phyloP scores from a whole-genome alignment of 2,329 filamentous ascomycete species.

The Grosmannia clavigera region DNA sequence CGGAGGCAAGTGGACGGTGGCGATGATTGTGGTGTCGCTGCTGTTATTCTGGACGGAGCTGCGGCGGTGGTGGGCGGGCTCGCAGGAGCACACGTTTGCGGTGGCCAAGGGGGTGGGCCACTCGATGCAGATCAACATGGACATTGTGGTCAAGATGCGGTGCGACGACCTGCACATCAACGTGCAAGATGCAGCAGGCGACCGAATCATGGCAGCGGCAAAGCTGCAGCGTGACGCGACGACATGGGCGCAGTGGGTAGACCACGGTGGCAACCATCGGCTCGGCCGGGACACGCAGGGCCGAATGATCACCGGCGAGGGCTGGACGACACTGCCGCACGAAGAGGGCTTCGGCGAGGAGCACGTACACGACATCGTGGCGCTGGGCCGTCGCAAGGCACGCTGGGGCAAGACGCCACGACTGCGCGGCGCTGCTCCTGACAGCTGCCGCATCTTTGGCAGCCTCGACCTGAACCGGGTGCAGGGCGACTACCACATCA shows the following conservation, averaged over 20 bases:
- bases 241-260: conserved; percentile 70
- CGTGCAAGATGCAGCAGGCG: conserved; percentile 88
- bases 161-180: conserved; percentile 89
- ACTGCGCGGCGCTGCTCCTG: conserved; percentile 35
- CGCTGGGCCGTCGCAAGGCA: conserved; percentile 48
- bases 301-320: conserved; percentile 41
- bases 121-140: conserved; percentile 85
- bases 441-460: conserved; percentile 83
- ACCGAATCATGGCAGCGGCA: conserved; percentile 73
- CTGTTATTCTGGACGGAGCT: conserved; percentile 70
- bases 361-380: conserved; percentile 84
- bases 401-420: conserved; percentile 67
- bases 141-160: conserved; percentile 81
- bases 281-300: conserved; percentile 45
- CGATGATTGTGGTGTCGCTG: conserved; percentile 62
- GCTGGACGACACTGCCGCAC: conserved; percentile 36
- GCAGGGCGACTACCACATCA: conserved; percentile 96
- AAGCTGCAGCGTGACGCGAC: conserved; percentile 66
- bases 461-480: conserved; percentile 91
- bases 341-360: conserved; percentile 65
- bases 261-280: conserved; percentile 52
- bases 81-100: conserved; percentile 78
- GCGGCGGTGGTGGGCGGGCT: conserved; percentile 68
- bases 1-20: conserved; percentile 88
- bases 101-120: conserved; percentile 87